Evolutionary conservation across 2,329 filamentous ascomycete species (phyloP).

Genomic region (Aspergillus sojae): DNA sequence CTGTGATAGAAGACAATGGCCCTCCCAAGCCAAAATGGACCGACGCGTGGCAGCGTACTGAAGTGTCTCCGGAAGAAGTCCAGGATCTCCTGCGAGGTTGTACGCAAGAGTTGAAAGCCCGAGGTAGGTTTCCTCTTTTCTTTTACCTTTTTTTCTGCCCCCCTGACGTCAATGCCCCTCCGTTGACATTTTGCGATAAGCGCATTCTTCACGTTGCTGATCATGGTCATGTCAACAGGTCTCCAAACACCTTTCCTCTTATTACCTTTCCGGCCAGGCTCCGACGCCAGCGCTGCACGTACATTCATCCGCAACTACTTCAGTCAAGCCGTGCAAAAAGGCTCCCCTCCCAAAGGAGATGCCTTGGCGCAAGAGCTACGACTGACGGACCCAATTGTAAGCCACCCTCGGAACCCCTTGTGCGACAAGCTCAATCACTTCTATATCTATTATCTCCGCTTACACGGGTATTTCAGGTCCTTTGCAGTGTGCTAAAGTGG

Average conservation of each 20-base stretch:
- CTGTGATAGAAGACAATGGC: constrained; percentile 54
- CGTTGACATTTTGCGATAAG: constrained; percentile 24
- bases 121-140: constrained; percentile 66
- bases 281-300: constrained; percentile 87
- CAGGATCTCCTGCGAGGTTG: constrained; percentile 83
- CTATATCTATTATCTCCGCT: constrained; percentile 10
- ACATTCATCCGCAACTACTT: constrained; percentile 95
- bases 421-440: background rate
- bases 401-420: constrained; percentile 27
- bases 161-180: constrained; percentile 16
- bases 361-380: constrained; percentile 80
- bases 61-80: constrained; percentile 86
- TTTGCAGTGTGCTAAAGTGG: constrained; percentile 96
- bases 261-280: constrained; percentile 89
- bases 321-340: constrained; percentile 64
- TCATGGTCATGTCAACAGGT: constrained; percentile 54
- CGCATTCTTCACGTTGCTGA: constrained; percentile 35
- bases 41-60: constrained; percentile 80
- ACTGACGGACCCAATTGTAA: constrained; percentile 90
- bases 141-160: background rate
- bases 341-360: constrained; percentile 65
- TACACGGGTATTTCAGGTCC: constrained; percentile 60
- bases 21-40: constrained; percentile 78
- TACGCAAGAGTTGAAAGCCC: constrained; percentile 87
- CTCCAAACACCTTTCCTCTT: constrained; percentile 91